Base-by-base conservation (phyloP, 305 asterid species). In the Fraxinus greggii region DNA sequence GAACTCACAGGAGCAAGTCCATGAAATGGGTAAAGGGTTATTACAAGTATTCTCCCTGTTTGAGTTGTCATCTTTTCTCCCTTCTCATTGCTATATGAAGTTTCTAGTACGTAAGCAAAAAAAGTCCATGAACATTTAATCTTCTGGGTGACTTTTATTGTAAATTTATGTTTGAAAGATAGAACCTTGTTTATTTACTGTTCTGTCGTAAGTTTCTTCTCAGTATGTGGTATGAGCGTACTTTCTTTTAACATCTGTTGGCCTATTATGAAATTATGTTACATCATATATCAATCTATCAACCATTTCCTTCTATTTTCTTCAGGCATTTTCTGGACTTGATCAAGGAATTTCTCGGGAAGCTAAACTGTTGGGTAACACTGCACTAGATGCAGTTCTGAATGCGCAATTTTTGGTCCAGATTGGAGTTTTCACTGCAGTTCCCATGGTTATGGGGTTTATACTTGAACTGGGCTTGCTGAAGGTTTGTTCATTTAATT, bases 371-470 rank as follows among this genome's bases (percentile, higher is more conserved):
- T 67, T 86, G 93, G 98, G 98, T 21, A 96, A 91, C 88, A 93
- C 97, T 45, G 98, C 99, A 81, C 83, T 96, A 54, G 89, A 90
- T 84, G 95, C 98, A 74, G 99, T 78, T 51, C 86, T 96, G 80
- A 96, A 96, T 92, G 95, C 99, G 78, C 99, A 96, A 87, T 96
- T 96, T 88, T 87, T 96, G 89, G 98, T 96, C 86, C 99, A 96
- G 83, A 96, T 96, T 83, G 99, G 99, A 73, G 81, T 96, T 84
- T 94, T 96, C 87, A 96, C 99, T 67, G 99, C 99, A 32, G 98
- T 96, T 72, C 99, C 99, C 77, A 96, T 96, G 99, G 59, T 96
- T 40, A 81, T 96, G 98, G 99, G 99, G 75, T 96, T 96, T 85
- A 93, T 96, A 89, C 97, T 96, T 80, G 99, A 96, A 86, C 79